phyloP scores from a whole-genome alignment of 1,284 basidiomycete genomes.

The Pterula multifida region DNA sequence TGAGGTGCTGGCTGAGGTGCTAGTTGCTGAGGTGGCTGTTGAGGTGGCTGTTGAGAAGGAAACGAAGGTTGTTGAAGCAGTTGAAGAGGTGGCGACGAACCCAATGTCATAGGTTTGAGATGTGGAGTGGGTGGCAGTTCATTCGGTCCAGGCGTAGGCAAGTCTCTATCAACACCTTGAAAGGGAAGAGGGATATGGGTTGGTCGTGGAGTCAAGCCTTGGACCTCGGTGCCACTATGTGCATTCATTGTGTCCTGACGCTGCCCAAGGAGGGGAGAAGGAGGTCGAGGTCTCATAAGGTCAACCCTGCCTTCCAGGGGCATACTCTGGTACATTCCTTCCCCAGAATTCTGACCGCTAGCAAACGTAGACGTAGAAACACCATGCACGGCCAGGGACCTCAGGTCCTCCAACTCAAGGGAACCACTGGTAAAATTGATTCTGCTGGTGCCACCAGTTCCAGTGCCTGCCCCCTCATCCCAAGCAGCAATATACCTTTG shows the following conservation, averaged over 20 bases:
- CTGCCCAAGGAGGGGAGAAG: conserved; percentile 7
- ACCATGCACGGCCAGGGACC: conserved; percentile 53
- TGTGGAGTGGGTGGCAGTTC: conserved; percentile 29
- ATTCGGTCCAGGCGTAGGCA: conserved; percentile 46
- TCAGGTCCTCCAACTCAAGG: conserved; percentile 59
- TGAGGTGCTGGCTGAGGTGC: background rate
- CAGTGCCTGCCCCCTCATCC: conserved; percentile 33
- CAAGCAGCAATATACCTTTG: conserved; percentile 64
- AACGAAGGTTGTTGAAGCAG: conserved; percentile 2
- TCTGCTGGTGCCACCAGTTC: conserved; percentile 15
- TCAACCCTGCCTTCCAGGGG: conserved; percentile 82
- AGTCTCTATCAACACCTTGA: conserved; percentile 23
- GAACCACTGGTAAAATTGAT: conserved; percentile 15
- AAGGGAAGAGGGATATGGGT: conserved; percentile 8
- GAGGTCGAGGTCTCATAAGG: conserved; percentile 43
- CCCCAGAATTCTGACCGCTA: conserved; percentile 22
- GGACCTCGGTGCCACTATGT: no score
- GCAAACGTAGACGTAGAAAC: conserved; percentile 19
- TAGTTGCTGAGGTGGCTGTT: background rate
- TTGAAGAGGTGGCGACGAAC: conserved; percentile 15
- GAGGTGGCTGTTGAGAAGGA: background rate
- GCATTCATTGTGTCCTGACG: no score
- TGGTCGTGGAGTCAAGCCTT: conserved; percentile 7
- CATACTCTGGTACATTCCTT: conserved; percentile 67
- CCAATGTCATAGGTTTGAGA: conserved; percentile 19